Base-by-base conservation (phyloP, 768 basidiomycete genomes). In the Suillus americanus region DNA sequence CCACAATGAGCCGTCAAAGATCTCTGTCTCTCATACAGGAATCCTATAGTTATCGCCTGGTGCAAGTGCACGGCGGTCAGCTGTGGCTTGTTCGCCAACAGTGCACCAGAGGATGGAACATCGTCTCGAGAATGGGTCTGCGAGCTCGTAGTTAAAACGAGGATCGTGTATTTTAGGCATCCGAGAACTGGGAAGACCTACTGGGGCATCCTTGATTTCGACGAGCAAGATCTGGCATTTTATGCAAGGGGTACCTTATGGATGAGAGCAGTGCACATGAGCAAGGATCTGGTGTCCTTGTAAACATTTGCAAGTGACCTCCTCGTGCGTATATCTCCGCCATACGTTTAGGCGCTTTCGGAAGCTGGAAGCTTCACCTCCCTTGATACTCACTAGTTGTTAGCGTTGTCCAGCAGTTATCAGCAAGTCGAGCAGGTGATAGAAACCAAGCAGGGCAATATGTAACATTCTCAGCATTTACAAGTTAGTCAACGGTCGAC, bases 151-250 rank as follows among this genome's bases (percentile, higher is more conserved):
- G 28, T 33, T 8, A 40, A 56, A 43, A 14, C 23, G 16, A 33
- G 40, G 62, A 45, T 55, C 16, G 10, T 56, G 48, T 12, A 57
- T 46, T 57, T 63, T 48, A 16, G 48, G 20, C 18, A 56, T 45
- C 23, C 56, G 25, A n/a, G 13, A 43, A 35, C 5, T 5, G 7
- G 30, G 54, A 23, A 57, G 20, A 6, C 33, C 20, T 1, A 16
- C 25, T 14, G 30, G 14, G 18, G 41, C 14, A 5, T 57, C 62
- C 20, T 41, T n/a, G n/a, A 23, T 48, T 37, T 12, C 33, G 54
- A 56, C 62, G 18, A 56, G 33, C 25, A 35, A 56, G n/a, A 63
- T 28, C 40, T 45, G 54, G n/a, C 45, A 18, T 56, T 46, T 40
- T 2, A 20, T 56, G 53, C 56, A 56, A n/a, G 54, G 62, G n/a